These are phyloP conservation scores for Ceratocystis harringtonii DNA, from an alignment of 2,329 filamentous ascomycete species.

Conservation along the genomic window DNA sequence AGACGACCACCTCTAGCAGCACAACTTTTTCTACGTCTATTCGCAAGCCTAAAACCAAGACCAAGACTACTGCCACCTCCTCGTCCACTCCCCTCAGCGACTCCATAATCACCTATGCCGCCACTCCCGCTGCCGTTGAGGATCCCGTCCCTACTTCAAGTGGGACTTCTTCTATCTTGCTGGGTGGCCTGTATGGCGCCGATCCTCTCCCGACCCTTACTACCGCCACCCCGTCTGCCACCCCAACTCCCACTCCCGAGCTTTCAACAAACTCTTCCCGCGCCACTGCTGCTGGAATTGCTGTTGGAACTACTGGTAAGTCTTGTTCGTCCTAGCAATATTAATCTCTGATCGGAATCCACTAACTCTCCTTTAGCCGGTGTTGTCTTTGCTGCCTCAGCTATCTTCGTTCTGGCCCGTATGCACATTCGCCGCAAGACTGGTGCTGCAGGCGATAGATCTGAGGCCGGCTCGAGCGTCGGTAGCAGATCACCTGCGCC, in stretches of 20 bases:
- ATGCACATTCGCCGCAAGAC: slow-evolving; percentile 11
- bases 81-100: slow-evolving; percentile 8
- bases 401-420: slow-evolving; percentile 12
- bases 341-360: background rate
- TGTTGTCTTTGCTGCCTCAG: slow-evolving; percentile 15
- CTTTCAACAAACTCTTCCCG: slow-evolving; percentile 2
- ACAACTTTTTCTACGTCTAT: slow-evolving; percentile 7
- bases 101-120: slow-evolving; percentile 10
- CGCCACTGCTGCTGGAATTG: slow-evolving; percentile 13
- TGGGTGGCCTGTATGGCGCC: background rate
- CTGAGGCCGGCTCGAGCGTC: background rate
- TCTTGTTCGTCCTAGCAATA: background rate
- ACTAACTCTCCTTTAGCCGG: slow-evolving; percentile 8
- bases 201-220: background rate
- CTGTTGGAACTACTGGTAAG: slow-evolving; percentile 16
- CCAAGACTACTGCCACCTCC: background rate
- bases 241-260: background rate
- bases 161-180: background rate
- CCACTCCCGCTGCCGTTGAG: background rate
- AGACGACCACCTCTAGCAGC: slow-evolving; percentile 3
- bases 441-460: background rate
- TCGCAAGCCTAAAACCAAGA: slow-evolving; percentile 5
- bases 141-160: background rate
- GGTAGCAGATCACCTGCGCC: background rate
- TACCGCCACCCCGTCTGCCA: background rate